Evolutionary conservation across 2,329 filamentous ascomycete genomes (phyloP), one percentile per base, ranked within the genome.

Genomic region (Xylaria sp.): DNA sequence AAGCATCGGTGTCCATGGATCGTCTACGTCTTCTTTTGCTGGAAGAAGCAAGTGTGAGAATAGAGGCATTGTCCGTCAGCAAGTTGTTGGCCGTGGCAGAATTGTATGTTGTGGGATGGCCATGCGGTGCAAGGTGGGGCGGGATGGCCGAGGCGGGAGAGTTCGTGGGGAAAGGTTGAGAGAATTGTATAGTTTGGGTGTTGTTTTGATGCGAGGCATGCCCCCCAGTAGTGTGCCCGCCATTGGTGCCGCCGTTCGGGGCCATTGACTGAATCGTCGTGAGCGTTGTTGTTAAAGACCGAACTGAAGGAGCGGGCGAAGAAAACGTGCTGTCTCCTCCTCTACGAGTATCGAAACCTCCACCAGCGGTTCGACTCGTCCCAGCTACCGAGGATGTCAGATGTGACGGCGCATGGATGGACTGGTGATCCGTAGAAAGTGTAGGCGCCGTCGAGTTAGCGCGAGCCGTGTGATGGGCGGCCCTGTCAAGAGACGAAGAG

Each of bases 1-100:
- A 95, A 5, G 93, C 93, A 78, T 96, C 92, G 0, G 93, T 96
- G 79, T 96, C 93, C 80, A 95, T 90, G 36, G 92, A 94, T 69
- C 92, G 88, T 58, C 93, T 88, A 43, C 93, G 90, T 33, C 90
- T 88, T 46, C 91, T 89, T 81, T 95, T 94, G 72, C 91, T 93
- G 0, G 92, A 94, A 3, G 92, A 95, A 2, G 93, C 93, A 15
- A 97, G 85, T 0, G 93, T 97, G 69, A 97, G 82, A 73, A 97
- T 94, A 31, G 92, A 95, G 25, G 93, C 93, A 78, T 97, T 93
- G 79, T 97, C 93, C 1, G 92, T 94, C 41, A 95, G 83, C 6
- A 95, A 86, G 75, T 93, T 93, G 80, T 94, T 94, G 62, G 93
- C 92, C 0, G 92, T 95, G 1, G 92, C 92, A n/a, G 87, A 88